Conservation (phyloP, 345 rosid genomes). For the Boechera stricta region DNA sequence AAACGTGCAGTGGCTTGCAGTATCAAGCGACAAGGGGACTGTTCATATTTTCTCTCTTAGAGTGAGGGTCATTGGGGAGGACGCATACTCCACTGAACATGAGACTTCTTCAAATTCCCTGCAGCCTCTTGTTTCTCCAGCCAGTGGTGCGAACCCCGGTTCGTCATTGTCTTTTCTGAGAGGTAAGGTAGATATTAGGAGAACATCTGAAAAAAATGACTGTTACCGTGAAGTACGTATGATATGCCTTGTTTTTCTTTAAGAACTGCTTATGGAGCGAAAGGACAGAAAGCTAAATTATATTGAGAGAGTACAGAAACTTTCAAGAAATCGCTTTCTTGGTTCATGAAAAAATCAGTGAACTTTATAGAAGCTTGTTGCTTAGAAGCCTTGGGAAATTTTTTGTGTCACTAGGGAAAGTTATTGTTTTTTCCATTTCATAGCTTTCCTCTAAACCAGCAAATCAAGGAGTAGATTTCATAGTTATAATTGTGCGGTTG, state of each 20-base stretch:
- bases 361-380: not conserved
- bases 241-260: not conserved
- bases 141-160: constrained; percentile 72
- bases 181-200: constrained; percentile 53
- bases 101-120: constrained; percentile 68
- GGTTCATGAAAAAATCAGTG: constrained; percentile 5
- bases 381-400: constrained; percentile 6
- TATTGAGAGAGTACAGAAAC: not conserved
- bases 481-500: not conserved
- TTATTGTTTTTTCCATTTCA: not conserved
- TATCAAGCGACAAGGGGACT: constrained; percentile 91
- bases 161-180: constrained; percentile 88
- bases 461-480: not conserved
- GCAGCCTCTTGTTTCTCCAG: constrained; percentile 70
- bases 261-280: constrained; percentile 12
- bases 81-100: constrained; percentile 57
- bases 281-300: not conserved
- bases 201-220: constrained; percentile 12
- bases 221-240: constrained; percentile 9
- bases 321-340: constrained; percentile 1
- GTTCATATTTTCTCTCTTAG: constrained; percentile 85
- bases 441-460: not conserved
- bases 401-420: constrained; percentile 6
- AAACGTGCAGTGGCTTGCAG: constrained; percentile 86
- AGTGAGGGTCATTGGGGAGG: constrained; percentile 78